Conservation (phyloP, 1,284 basidiomycete species). For the Nidula niveotomentosa region DNA sequence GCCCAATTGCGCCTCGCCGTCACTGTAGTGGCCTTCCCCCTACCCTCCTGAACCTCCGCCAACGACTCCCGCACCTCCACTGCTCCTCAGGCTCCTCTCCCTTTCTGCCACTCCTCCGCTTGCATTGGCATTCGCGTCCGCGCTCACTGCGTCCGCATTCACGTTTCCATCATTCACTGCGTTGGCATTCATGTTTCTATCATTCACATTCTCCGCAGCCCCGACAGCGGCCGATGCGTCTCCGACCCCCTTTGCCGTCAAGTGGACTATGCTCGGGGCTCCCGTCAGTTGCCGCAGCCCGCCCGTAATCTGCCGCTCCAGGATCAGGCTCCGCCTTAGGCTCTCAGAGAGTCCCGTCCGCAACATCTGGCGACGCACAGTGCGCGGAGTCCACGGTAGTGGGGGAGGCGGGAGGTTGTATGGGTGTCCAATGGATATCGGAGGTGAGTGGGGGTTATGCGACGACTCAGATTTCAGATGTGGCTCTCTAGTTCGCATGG, state of each 20-base stretch:
- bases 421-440: conserved; percentile 66
- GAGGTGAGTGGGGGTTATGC: conserved; percentile 28
- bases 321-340: conserved; percentile 78
- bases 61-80: conserved; percentile 15
- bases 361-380: conserved; percentile 83
- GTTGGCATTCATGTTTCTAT: conserved; percentile 6
- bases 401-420: conserved; percentile 75
- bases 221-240: background rate
- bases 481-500: conserved; percentile 20
- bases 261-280: conserved; percentile 34
- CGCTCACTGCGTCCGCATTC: conserved; percentile 8
- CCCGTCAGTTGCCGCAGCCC: conserved; percentile 42
- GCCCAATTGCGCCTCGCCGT: conserved; percentile 70
- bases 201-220: conserved; percentile 3
- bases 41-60: conserved; percentile 21
- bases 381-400: conserved; percentile 79
- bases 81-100: conserved; percentile 35
- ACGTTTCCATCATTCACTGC: background rate
- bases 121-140: background rate
- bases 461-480: background rate
- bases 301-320: conserved; percentile 72
- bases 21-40: conserved; percentile 46
- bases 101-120: background rate
- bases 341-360: conserved; percentile 85
- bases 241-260: conserved; percentile 31